phyloP scores from a whole-genome alignment of 257 asterid genomes.

The Thymus mandschuricus region DNA sequence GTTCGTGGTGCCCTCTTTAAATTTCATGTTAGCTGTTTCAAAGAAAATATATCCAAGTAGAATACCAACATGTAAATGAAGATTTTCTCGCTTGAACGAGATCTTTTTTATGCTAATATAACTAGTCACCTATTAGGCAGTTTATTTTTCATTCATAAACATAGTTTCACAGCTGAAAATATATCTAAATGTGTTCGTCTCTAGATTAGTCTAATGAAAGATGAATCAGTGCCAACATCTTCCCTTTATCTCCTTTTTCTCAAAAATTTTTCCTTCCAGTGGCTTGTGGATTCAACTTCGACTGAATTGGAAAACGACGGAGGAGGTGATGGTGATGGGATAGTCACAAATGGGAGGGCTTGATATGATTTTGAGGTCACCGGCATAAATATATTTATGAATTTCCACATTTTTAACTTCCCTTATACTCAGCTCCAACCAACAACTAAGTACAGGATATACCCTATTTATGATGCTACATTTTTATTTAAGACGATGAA shows the following conservation, averaged over 20 bases:
- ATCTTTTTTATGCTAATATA: slow-evolving; percentile 5
- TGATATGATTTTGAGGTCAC: slow-evolving; percentile 25
- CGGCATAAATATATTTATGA: background rate
- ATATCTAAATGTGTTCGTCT: background rate
- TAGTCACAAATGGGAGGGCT: slow-evolving; percentile 46
- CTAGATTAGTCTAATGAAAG: background rate
- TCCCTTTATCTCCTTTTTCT: slow-evolving; percentile 11
- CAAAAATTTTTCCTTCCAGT: slow-evolving; percentile 47
- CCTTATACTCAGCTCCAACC: background rate
- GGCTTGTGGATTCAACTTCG: slow-evolving; percentile 59
- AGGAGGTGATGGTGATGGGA: slow-evolving; percentile 39
- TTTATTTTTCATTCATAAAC: slow-evolving; percentile 1
- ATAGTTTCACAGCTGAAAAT: background rate
- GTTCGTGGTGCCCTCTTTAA: too few relatives aligned
- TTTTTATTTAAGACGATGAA: background rate
- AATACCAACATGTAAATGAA: background rate
- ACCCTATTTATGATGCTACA: background rate
- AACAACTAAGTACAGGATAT: background rate
- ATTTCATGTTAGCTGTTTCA: too few relatives aligned
- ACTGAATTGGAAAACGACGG: slow-evolving; percentile 56
- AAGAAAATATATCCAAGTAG: background rate
- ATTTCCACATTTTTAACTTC: background rate
- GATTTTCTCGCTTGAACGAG: background rate
- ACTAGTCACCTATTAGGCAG: background rate
- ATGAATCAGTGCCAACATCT: background rate